Base-by-base conservation (phyloP, 176 grass and related monocot genomes). In the Oryza rufipogon region DNA sequence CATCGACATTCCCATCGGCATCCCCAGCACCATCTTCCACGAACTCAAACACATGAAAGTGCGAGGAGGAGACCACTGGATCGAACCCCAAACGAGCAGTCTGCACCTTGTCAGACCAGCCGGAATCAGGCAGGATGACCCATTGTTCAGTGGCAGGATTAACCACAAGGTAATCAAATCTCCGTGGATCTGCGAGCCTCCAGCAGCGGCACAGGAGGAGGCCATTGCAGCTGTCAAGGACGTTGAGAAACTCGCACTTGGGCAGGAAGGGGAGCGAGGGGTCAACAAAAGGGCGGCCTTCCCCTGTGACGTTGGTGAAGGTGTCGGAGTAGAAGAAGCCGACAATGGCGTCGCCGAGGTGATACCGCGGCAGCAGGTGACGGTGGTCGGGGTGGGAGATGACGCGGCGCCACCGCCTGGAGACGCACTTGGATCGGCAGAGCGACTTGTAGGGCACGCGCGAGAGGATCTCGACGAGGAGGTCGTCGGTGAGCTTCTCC, bases 41-140 rank as follows among this genome's bases (percentile, higher is more conserved):
- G 41, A 73, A 49, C 13, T 30, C 6, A 19, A 73, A 73, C 44
- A 73, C 71, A 73, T 73, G 22, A 45, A 73, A 73, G 44, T 73
- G 44, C 1, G 45, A 49, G 71, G 71, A 49, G 0, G 48, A 51
- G 48, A 73, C 44, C 12, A 7, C 44, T 2, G 71, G 71, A 46
- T 73, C 71, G 7, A 73, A 73, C 44, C 71, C 71, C 44, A 73
- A 49, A 13, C 22, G 23, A 73, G 44, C 71, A 23, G 71, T 9
- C 7, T 13, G 71, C 11, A 12, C 26, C 70, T 48, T 73, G n/a
- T 23, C 46, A 45, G 7, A 73, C 11, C n/a, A 16, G 10, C 22
- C 5, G n/a, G 48, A 51, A 0, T 51, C 48, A 0, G 48, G 14
- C 70, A 73, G 45, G 70, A 9, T 11, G 0, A 48, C 70, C 48